Conservation (phyloP, 2,329 filamentous ascomycete species). For the Curvularia sp. region DNA sequence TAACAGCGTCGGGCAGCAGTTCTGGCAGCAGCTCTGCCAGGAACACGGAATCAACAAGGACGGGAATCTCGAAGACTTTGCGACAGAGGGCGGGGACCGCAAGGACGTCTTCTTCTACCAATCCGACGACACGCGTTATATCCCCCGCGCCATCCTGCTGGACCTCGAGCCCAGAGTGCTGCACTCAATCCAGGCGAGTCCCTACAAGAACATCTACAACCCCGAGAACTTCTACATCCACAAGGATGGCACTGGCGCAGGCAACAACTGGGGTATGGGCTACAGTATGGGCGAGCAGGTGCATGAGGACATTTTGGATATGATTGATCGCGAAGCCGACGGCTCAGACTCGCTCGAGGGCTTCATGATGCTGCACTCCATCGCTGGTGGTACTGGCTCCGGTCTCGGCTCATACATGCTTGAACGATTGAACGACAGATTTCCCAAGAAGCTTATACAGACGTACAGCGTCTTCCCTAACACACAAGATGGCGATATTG, state of each 20-base stretch:
- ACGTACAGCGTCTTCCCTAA: constrained; percentile 99
- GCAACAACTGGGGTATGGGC: constrained; percentile 98
- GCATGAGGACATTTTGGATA: constrained; percentile 97
- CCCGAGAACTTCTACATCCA: constrained; percentile 98
- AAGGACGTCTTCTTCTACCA: constrained; percentile 99
- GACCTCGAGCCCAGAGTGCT: constrained; percentile 94
- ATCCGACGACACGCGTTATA: constrained; percentile 98
- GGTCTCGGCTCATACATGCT: constrained; percentile 95
- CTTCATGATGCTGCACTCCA: constrained; percentile 98
- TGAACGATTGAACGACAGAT: constrained; percentile 94
- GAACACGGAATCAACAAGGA: constrained; percentile 98
- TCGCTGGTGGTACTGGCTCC: constrained; percentile 94
- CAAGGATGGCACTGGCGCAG: constrained; percentile 90
- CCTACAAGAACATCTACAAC: constrained; percentile 99
- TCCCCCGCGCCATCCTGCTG: constrained; percentile 92
- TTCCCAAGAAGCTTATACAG: constrained; percentile 98
- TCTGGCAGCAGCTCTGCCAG: constrained; percentile 98
- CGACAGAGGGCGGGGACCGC: constrained; percentile 94
- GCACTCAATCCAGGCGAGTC: constrained; percentile 87
- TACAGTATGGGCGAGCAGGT: constrained; percentile 92
- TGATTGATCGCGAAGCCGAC: constrained; percentile 98
- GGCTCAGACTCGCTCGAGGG: constrained; percentile 97
- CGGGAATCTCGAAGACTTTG: constrained; percentile 96
- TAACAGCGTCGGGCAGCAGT: constrained; percentile 98
- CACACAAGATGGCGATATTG: constrained; percentile 87